Conservation (phyloP, 257 asterid species). For the Gardenia jasminoides region DNA sequence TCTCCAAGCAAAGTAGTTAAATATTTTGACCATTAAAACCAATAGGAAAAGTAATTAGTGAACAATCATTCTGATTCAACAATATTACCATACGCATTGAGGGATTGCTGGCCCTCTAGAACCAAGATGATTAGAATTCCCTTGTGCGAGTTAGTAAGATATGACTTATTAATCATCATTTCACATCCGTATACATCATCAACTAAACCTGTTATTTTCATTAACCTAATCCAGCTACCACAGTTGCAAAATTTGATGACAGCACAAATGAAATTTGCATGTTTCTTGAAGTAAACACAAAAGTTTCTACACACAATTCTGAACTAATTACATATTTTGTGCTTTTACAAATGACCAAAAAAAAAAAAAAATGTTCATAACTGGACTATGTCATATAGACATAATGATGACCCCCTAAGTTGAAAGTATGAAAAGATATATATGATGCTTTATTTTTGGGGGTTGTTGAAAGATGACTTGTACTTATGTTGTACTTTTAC, state of each 20-base stretch:
- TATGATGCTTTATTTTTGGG: background rate
- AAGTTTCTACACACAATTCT: background rate
- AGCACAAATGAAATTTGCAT: background rate
- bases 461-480: conserved; percentile 3
- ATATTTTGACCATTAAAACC: background rate
- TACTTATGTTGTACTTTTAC: background rate
- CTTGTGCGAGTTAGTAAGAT: conserved; percentile 16
- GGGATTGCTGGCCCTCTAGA: background rate
- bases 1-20: background rate
- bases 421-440: background rate
- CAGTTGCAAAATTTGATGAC: background rate
- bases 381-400: background rate
- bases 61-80: background rate
- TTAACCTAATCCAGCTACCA: conserved; percentile 67
- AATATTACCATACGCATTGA: background rate
- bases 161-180: conserved; percentile 33
- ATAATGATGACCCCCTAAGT: background rate
- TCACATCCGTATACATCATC: conserved; percentile 31
- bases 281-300: background rate
- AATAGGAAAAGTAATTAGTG: background rate
- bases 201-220: conserved; percentile 53
- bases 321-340: too few species aligned
- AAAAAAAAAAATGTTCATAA: background rate
- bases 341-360: too few species aligned
- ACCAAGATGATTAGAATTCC: background rate